Evolutionary conservation across 108 stramenopile species (phyloP).

Genomic region (Discostella stelligeroides): DNA sequence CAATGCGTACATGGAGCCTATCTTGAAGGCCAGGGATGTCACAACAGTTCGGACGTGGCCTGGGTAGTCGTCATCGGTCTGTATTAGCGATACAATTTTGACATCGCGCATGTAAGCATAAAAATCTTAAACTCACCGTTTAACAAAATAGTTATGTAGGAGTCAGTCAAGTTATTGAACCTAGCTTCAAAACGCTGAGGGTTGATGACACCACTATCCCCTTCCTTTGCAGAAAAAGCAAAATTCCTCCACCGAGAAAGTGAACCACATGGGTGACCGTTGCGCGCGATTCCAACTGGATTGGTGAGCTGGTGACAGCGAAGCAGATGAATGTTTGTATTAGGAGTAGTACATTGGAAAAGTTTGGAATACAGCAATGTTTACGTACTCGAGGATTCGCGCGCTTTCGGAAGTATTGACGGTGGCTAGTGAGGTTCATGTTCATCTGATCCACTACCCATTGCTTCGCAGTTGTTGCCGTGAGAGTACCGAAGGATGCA

Average conservation of each 20-base stretch:
- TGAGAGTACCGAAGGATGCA: slow-evolving; percentile 22
- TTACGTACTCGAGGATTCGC: slow-evolving; percentile 41
- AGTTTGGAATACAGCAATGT: background rate
- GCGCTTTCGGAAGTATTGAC: slow-evolving; percentile 34
- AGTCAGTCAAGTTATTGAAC: slow-evolving; percentile 18
- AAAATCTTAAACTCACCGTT: slow-evolving; percentile 15
- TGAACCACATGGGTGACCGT: slow-evolving; percentile 37
- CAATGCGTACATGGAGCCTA: slow-evolving; percentile 21
- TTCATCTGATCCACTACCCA: slow-evolving; percentile 41
- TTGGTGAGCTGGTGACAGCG: slow-evolving; percentile 29
- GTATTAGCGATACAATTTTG: background rate
- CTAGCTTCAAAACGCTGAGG: slow-evolving; percentile 19
- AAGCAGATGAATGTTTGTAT: background rate
- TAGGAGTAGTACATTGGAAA: background rate
- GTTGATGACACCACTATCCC: slow-evolving; percentile 7
- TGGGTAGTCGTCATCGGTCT: background rate
- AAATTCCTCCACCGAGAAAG: slow-evolving; percentile 36
- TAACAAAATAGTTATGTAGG: slow-evolving; percentile 40
- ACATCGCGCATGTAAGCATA: background rate
- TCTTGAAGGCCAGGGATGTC: slow-evolving; percentile 18
- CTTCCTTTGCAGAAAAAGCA: slow-evolving; percentile 32
- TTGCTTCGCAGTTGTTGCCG: slow-evolving; percentile 17
- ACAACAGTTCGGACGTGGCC: slow-evolving; percentile 45
- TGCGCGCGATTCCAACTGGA: slow-evolving; percentile 35
- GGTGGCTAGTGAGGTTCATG: slow-evolving; percentile 30